Conservation (phyloP, 1,284 basidiomycete genomes). For the Athelia sp. region DNA sequence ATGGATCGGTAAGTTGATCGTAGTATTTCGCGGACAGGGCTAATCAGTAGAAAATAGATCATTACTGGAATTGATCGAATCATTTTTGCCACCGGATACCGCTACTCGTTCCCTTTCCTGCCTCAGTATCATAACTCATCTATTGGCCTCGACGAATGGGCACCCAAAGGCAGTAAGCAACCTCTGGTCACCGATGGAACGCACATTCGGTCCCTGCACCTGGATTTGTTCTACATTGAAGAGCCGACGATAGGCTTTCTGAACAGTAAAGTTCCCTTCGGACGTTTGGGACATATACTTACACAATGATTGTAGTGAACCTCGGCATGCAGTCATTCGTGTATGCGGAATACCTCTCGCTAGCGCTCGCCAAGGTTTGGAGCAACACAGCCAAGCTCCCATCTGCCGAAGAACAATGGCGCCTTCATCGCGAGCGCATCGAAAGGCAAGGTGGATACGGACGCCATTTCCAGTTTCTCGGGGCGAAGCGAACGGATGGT, state of each 20-base stretch:
- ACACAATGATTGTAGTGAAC: constrained; percentile 23
- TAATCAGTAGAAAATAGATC: no score
- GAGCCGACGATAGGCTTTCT: constrained; percentile 43
- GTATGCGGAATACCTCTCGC: constrained; percentile 29
- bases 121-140: constrained; percentile 34
- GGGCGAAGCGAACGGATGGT: constrained; percentile 19
- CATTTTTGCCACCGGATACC: constrained; percentile 41
- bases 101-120: constrained; percentile 44
- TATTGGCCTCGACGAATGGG: constrained; percentile 12
- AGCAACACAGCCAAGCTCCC: constrained; percentile 27
- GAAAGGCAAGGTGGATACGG: constrained; percentile 28
- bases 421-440: constrained; percentile 21
- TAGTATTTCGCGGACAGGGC: no score
- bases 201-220: constrained; percentile 38
- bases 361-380: constrained; percentile 34
- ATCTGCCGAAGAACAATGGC: constrained; percentile 24
- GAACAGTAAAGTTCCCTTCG: constrained; percentile 21
- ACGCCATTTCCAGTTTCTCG: constrained; percentile 28
- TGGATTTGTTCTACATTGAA: constrained; percentile 44
- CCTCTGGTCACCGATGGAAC: constrained; percentile 41
- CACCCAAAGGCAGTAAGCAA: constrained; percentile 13
- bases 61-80: constrained; percentile 32
- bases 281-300: neutral
- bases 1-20: constrained; percentile 34
- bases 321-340: constrained; percentile 34